These are phyloP conservation scores for Lignosus rhinocerotis DNA, from an alignment of 1,284 basidiomycete species.

Conservation along the genomic window DNA sequence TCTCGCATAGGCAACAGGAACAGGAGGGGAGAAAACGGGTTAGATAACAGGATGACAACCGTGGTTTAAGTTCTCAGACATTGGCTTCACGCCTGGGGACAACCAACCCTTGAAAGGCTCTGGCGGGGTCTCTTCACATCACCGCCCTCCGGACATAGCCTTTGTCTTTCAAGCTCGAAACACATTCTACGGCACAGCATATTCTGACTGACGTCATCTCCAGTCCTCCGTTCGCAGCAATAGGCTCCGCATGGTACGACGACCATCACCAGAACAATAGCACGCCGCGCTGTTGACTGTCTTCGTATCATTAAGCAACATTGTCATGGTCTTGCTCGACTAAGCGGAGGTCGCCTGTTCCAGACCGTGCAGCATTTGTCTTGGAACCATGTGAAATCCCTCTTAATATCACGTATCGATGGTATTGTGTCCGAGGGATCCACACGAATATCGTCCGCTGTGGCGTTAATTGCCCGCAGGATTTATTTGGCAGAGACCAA, in stretches of 20 bases:
- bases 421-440: slow-evolving; percentile 22
- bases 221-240: not conserved
- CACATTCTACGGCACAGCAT: not conserved
- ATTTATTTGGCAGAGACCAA: slow-evolving; percentile 27
- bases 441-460: slow-evolving; percentile 32
- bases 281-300: not conserved
- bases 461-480: slow-evolving; percentile 28
- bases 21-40: slow-evolving; percentile 21
- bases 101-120: not conserved
- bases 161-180: not conserved
- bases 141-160: not conserved
- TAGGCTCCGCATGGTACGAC: not conserved
- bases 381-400: no score
- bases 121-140: not conserved
- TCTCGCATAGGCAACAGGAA: slow-evolving; percentile 19
- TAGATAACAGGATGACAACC: slow-evolving; percentile 30
- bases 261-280: not conserved
- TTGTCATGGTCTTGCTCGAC: not conserved
- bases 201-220: not conserved
- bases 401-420: not conserved
- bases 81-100: not conserved
- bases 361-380: no score
- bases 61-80: slow-evolving; percentile 24
- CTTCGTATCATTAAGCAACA: not conserved
- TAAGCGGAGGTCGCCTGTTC: not conserved